Base-by-base conservation (phyloP, 23 red algal genomes). In the Gracilariopsis chorda region DNA sequence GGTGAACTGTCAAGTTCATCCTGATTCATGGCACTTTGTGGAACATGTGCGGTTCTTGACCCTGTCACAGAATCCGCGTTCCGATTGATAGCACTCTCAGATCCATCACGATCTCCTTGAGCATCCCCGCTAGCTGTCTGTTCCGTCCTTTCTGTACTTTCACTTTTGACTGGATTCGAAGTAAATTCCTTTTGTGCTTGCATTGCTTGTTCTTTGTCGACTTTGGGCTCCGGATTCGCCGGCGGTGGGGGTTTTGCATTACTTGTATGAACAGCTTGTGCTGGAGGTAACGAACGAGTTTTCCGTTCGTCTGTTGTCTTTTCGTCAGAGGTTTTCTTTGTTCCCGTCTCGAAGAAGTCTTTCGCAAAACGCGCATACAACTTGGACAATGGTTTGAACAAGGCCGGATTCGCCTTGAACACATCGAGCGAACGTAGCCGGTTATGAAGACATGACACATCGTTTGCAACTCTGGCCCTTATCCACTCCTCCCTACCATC, bases 401-500 rank as follows among this genome's bases (percentile, higher is more conserved):
- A 64, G 20, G 30, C 41, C 10, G 78, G 51, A 53, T 84, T 84
- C 19, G 78, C 51, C 45, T 48, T 84, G 34, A 83, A 84, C 1
- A 84, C 78, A 0, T 83, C 57, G 33, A 92, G 39, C n/a, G 55
- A 21, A 28, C 40, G 42, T 40, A 92, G 67, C 24, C 78, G 41
- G 43, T 92, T 77, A 57, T 83, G 69, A 32, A 92, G 49, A 48
- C 61, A 76, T 14, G 78, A 61, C n/a, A 92, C 89, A 42, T 92
- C 89, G 2, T 83, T 77, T 23, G 89, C 89, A 83, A 92, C 89
- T 30, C 89, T 42, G 16, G 61, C 48, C 36, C 78, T 60, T 19
- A 92, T 65, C 89, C 89, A 92, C 17, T 84, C 70, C 48, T 92
- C 80, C 10, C 89, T 53, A 48, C 65, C 78, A 75, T 92, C 89